These are phyloP conservation scores for Cryptococcus sp. DNA, from an alignment of 1,284 basidiomycete genomes.

Conservation along the genomic window DNA sequence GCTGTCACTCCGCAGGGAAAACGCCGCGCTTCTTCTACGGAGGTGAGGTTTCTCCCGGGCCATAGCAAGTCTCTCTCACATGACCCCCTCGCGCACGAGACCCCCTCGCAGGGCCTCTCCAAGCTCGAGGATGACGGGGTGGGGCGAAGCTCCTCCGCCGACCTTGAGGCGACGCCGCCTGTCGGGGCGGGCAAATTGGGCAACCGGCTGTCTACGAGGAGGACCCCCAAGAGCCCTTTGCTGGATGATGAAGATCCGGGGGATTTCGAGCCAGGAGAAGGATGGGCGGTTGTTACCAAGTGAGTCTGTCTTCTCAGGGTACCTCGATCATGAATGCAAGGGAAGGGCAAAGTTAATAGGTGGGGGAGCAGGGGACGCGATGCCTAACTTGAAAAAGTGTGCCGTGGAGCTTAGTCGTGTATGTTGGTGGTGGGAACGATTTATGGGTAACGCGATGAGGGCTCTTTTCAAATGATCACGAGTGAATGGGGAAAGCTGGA, in stretches of 20 bases:
- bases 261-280: conserved; percentile 45
- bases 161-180: conserved; percentile 14
- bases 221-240: conserved; percentile 36
- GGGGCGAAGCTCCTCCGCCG: no score
- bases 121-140: no score
- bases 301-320: conserved; percentile 17
- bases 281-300: conserved; percentile 46
- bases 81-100: background rate
- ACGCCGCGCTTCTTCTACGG: no score
- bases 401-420: conserved; percentile 8
- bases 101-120: no score
- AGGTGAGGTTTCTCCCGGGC: conserved; percentile 3
- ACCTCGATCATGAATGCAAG: background rate
- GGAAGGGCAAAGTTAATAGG: no score
- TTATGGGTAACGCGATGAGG: conserved; percentile 1
- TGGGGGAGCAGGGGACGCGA: conserved; percentile 10
- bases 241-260: conserved; percentile 48
- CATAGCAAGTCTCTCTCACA: conserved; percentile 9
- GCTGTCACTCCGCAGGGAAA: conserved; percentile 15
- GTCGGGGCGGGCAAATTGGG: conserved; percentile 5
- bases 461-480: no score
- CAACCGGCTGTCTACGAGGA: conserved; percentile 20
- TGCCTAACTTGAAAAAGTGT: conserved; percentile 9
- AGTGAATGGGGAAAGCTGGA: no score
- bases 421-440: conserved; percentile 9